These are phyloP conservation scores for Bifiguratus adelaidae DNA, from an alignment of 192 early-diverging fungal species.

Conservation along the genomic window DNA sequence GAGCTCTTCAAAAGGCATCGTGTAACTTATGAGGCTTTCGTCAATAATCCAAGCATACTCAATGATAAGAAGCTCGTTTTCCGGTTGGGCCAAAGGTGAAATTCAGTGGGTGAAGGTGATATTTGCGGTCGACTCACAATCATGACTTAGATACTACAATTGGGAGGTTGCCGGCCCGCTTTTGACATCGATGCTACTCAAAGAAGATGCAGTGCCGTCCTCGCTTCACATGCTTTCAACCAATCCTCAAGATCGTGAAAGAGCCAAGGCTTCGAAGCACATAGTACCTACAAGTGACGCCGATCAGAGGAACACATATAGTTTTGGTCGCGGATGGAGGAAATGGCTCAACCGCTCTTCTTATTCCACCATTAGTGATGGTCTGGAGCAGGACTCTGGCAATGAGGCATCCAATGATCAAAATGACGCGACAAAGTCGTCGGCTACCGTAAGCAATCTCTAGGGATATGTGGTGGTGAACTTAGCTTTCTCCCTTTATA, in stretches of 20 bases:
- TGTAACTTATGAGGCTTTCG: constrained; percentile 43
- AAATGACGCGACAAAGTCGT: neutral
- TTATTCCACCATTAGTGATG: neutral
- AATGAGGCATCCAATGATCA: neutral
- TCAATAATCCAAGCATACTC: constrained; percentile 37
- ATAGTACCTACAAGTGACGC: neutral
- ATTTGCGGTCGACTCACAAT: neutral
- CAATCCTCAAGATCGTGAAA: neutral
- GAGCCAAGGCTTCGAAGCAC: neutral
- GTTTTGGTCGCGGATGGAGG: constrained; percentile 21
- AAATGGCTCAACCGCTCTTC: constrained; percentile 24
- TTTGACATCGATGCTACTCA: constrained; percentile 40
- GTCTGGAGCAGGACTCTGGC: neutral
- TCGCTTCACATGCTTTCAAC: constrained; percentile 1
- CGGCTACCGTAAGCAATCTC: neutral
- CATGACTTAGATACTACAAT: constrained; percentile 35
- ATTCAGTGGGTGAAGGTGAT: constrained; percentile 10
- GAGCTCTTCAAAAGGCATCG: constrained; percentile 33
- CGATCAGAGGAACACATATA: constrained; percentile 18
- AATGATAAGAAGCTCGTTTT: constrained; percentile 39
- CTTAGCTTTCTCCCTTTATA: neutral
- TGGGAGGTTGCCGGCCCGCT: constrained; percentile 51
- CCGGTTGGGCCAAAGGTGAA: constrained; percentile 37
- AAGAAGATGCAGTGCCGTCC: constrained; percentile 30
- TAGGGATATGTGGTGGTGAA: neutral